Base-by-base conservation (phyloP, 1,284 basidiomycete genomes). In the Coniophora puteana region DNA sequence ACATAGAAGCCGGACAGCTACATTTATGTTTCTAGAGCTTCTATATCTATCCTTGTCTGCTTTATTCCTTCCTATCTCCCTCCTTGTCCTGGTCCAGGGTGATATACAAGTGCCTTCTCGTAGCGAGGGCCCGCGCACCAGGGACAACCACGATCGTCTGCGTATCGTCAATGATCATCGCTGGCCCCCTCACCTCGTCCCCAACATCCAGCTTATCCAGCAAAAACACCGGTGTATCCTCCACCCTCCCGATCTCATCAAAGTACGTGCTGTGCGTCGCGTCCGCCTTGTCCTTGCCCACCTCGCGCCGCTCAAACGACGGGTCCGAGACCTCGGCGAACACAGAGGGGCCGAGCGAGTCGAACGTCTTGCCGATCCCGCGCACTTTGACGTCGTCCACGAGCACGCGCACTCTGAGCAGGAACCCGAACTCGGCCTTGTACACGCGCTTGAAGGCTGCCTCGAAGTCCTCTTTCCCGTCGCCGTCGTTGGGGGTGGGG, bases 381-480 rank as follows among this genome's bases (percentile, higher is more conserved):
- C 86, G 82, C n/a, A 76, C 91, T 68, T 95, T 92, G 63, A 98
- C 71, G 66, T 97, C 93, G 60, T 96, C 93, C 8, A 95, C 87
- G 34, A 92, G 78, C 51, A 97, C 78, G 52, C 80, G 80, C 31
- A 75, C 80, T 45, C 90, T 84, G 17, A 97, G 70, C 46, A 94
- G 65, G 68, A 98, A 98, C 1, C 94, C 95, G 57, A 98, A 99
- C 62, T 93, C 89, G 16, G 78, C 63, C 63, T 80, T 85, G 65
- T 93, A 91, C 38, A 76, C 72, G 36, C 75, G 63, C 58, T 78
- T 81, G 70, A 97, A 98, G 5, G 81, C 88, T 0, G 70, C 71
- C 54, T 84, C 83, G 59, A 88, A 93, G 58, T 93, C 87, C 52
- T 85, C 82, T 5, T 68, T 53, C 8, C 77, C 78, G 41, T 76